Conservation (phyloP, 23 red algal species). For the Cyanidioschyzon merolae region DNA sequence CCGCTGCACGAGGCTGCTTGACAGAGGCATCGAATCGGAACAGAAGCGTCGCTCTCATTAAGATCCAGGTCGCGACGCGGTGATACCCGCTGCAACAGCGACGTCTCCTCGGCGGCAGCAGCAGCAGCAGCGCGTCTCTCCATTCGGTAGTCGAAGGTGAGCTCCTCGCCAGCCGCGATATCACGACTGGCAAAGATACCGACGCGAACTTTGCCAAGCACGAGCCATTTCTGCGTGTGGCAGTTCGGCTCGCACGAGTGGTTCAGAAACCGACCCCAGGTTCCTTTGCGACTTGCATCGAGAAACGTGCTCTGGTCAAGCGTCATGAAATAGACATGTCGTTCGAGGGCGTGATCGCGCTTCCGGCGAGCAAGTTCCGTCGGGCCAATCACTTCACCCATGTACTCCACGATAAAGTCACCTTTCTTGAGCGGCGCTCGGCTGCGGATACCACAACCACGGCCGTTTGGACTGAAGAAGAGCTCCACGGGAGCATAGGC, state of each 20-base stretch:
- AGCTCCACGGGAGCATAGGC: slow-evolving; percentile 47
- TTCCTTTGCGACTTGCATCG: slow-evolving; percentile 64
- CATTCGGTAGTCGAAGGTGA: slow-evolving; percentile 86
- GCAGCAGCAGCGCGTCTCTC: slow-evolving; percentile 22
- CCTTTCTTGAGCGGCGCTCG: slow-evolving; percentile 40
- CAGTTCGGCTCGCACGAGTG: slow-evolving; percentile 82
- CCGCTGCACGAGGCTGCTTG: not conserved
- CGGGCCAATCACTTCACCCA: slow-evolving; percentile 68
- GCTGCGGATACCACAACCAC: slow-evolving; percentile 56
- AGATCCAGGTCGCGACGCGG: not conserved
- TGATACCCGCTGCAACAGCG: not conserved
- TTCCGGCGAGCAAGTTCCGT: slow-evolving; percentile 48
- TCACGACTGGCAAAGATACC: slow-evolving; percentile 55
- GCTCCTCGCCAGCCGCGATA: slow-evolving; percentile 62
- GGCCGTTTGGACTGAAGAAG: slow-evolving; percentile 19
- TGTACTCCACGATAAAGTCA: slow-evolving; percentile 78
- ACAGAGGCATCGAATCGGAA: slow-evolving; percentile 5
- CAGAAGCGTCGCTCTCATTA: not conserved
- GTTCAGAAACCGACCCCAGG: slow-evolving; percentile 75
- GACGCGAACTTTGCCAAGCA: slow-evolving; percentile 55
- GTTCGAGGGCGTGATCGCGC: slow-evolving; percentile 49
- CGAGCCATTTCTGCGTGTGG: slow-evolving; percentile 93
- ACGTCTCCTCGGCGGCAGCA: not conserved
- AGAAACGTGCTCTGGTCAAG: slow-evolving; percentile 58
- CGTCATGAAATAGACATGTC: slow-evolving; percentile 93